phyloP scores from a whole-genome alignment of 805 yeast species.

The Yamadazyma ubonensis region DNA sequence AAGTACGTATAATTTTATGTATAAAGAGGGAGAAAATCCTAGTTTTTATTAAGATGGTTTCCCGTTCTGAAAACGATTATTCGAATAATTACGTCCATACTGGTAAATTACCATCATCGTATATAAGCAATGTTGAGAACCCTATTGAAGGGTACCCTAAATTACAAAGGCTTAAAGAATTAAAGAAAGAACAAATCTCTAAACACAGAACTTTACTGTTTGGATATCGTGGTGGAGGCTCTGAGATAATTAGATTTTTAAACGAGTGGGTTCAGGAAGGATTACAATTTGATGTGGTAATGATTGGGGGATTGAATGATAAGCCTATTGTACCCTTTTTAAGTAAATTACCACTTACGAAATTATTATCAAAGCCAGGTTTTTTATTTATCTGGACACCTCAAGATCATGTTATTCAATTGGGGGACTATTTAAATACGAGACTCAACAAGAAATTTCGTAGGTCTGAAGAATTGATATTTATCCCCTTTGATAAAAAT shows the following conservation, averaged over 20 bases:
- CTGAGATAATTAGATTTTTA: conserved; percentile 56
- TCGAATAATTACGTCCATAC: conserved; percentile 66
- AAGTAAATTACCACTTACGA: conserved; percentile 65
- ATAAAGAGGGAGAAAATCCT: too few species aligned
- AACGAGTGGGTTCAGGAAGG: conserved; percentile 59
- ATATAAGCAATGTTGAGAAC: conserved; percentile 61
- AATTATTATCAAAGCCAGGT: conserved; percentile 80
- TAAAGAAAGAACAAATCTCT: conserved; percentile 59
- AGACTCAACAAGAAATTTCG: conserved; percentile 65
- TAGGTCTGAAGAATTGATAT: conserved; percentile 85
- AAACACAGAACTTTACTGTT: conserved; percentile 59
- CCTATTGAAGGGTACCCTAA: conserved; percentile 87
- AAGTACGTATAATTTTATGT: too few species aligned
- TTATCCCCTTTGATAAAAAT: conserved; percentile 64
- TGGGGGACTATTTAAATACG: conserved; percentile 53
- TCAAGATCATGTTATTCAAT: conserved; percentile 63
- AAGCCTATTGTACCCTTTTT: conserved; percentile 68
- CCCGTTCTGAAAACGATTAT: conserved; percentile 61
- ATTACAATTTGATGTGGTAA: conserved; percentile 79
- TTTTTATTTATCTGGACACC: conserved; percentile 87
- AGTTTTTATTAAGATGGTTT: conserved; percentile 1
- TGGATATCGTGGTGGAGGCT: conserved; percentile 57
- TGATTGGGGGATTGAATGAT: conserved; percentile 85
- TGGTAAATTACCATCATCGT: conserved; percentile 58
- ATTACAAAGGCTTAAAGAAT: conserved; percentile 60